These are phyloP conservation scores for Amphichorda felina DNA, from an alignment of 2,329 filamentous ascomycete species.

Conservation along the genomic window DNA sequence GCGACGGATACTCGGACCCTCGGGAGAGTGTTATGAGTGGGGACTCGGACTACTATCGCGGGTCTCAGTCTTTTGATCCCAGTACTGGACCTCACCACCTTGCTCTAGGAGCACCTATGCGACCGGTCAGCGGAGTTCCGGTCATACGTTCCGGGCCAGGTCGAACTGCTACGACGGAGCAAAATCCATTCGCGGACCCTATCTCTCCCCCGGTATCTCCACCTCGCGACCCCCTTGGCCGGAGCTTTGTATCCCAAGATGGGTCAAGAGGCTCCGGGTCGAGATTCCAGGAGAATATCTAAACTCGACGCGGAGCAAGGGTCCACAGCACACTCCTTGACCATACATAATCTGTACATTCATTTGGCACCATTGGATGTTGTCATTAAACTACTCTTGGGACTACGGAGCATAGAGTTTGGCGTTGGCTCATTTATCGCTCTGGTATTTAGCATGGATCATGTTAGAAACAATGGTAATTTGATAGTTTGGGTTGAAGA, in stretches of 20 bases:
- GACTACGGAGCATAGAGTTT: constrained; percentile 1
- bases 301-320: no score
- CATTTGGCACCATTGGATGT: no score
- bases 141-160: constrained; percentile 54
- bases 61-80: constrained; percentile 34
- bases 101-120: constrained; percentile 45
- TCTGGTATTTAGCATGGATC: not conserved
- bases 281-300: constrained; percentile 24
- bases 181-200: constrained; percentile 33
- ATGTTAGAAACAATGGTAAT: not conserved
- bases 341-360: no score
- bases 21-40: constrained; percentile 31
- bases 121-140: constrained; percentile 47
- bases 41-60: constrained; percentile 39
- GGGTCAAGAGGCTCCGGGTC: constrained; percentile 22
- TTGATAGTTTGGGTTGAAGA: not conserved
- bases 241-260: constrained; percentile 21
- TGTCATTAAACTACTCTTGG: not conserved
- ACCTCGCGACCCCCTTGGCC: constrained; percentile 22
- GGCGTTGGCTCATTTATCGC: not conserved
- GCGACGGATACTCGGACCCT: constrained; percentile 49
- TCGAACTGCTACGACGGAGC: constrained; percentile 46
- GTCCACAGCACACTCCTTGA: no score
- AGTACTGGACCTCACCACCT: constrained; percentile 24
- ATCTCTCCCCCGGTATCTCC: constrained; percentile 14